phyloP scores from a whole-genome alignment of 176 grass and related monocot species.

The Avena atlantica region DNA sequence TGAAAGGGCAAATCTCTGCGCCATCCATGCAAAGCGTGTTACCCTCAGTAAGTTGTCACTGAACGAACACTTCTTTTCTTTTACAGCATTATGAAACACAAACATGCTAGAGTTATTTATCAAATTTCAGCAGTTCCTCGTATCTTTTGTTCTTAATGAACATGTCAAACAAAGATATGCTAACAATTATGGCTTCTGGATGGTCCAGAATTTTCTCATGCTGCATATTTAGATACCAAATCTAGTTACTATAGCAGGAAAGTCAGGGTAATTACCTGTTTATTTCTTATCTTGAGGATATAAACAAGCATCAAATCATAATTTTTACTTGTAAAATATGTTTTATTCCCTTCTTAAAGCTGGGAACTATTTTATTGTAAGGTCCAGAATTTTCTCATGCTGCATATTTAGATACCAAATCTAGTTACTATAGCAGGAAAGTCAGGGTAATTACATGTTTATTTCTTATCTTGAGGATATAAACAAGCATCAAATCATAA shows the following conservation, averaged over 20 bases:
- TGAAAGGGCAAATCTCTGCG: conserved; percentile 56
- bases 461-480: conserved; percentile 1
- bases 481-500: background rate
- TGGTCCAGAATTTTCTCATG: background rate
- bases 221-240: conserved; percentile 15
- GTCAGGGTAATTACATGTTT: background rate
- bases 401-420: conserved; percentile 20
- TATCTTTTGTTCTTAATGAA: conserved; percentile 24
- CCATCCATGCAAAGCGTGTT: conserved; percentile 67
- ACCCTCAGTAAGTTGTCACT: conserved; percentile 66
- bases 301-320: background rate
- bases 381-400: background rate
- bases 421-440: background rate
- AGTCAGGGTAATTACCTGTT: background rate
- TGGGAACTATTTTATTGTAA: background rate
- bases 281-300: conserved; percentile 3
- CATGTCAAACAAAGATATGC: conserved; percentile 15
- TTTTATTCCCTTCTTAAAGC: background rate
- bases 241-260: background rate
- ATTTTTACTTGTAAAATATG: background rate
- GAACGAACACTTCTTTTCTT: conserved; percentile 15
- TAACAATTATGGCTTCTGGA: background rate
- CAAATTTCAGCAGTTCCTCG: background rate
- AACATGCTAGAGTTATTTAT: conserved; percentile 13
- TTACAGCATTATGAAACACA: conserved; percentile 21